phyloP scores from a whole-genome alignment of 2,329 filamentous ascomycete genomes.

The Conoideocrella luteorostrata region DNA sequence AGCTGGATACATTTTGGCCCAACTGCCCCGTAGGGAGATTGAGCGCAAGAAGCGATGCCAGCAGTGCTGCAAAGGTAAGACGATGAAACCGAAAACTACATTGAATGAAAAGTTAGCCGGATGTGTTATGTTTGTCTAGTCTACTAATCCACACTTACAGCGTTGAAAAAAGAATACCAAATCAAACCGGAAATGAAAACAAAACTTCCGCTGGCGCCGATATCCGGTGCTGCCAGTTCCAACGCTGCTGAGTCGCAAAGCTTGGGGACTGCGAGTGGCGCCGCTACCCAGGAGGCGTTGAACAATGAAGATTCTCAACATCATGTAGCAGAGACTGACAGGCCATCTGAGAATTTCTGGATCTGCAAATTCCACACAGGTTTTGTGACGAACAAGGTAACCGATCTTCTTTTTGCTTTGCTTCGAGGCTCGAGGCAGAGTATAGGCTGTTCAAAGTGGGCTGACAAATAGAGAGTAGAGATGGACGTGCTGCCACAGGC shows the following conservation, averaged over 20 bases:
- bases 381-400: conserved; percentile 20
- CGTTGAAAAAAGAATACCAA: conserved; percentile 2
- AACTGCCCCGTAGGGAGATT: conserved; percentile 19
- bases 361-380: conserved; percentile 23
- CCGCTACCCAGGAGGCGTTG: neutral
- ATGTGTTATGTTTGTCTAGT: too few relatives aligned
- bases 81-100: neutral
- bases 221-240: neutral
- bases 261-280: neutral
- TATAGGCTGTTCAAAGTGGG: neutral
- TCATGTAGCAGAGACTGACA: neutral
- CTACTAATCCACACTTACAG: conserved; percentile 1
- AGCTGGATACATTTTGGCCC: conserved; percentile 20
- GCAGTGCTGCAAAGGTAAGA: conserved; percentile 20
- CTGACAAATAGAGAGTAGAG: conserved; percentile 11
- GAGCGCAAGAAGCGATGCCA: conserved; percentile 25
- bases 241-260: neutral
- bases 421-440: too few relatives aligned
- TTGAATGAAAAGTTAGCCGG: too few relatives aligned
- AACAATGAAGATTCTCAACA: neutral
- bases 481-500: conserved; percentile 26
- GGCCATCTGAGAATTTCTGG: neutral
- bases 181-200: neutral
- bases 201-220: neutral
- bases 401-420: neutral